Conservation (phyloP, 441 rosid species). For the Aleurites moluccanus region DNA sequence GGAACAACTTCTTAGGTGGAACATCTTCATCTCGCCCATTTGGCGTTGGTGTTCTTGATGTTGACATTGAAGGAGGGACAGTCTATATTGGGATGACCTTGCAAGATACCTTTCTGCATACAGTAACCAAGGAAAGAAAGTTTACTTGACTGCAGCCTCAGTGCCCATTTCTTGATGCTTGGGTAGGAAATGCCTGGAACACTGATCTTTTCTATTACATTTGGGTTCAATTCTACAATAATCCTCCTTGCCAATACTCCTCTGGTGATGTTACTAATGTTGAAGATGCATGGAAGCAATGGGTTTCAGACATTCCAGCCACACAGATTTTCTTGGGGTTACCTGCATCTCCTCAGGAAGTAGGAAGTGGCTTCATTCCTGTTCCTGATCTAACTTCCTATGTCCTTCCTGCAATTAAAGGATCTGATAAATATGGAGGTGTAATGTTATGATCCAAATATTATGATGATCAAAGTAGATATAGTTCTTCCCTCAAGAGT, state of each 20-base stretch:
- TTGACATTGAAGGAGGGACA: slow-evolving; percentile 39
- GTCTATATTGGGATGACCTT: slow-evolving; percentile 33
- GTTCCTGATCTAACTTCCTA: slow-evolving; percentile 32
- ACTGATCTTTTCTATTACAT: slow-evolving; percentile 37
- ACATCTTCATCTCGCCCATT: slow-evolving; percentile 27
- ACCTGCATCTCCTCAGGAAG: slow-evolving; percentile 53
- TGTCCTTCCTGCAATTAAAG: slow-evolving; percentile 47
- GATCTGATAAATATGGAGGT: slow-evolving; percentile 46
- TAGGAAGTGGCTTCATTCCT: slow-evolving; percentile 64
- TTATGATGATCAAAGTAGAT: too few species aligned
- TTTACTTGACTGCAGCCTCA: slow-evolving; percentile 37
- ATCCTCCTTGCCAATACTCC: slow-evolving; percentile 40
- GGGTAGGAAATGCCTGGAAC: slow-evolving; percentile 33
- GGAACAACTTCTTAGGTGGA: slow-evolving; percentile 38
- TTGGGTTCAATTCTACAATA: slow-evolving; percentile 49
- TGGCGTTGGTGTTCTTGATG: slow-evolving; percentile 30
- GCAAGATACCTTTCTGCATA: slow-evolving; percentile 28
- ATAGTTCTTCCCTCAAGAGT: slow-evolving; percentile 31
- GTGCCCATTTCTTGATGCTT: slow-evolving; percentile 40
- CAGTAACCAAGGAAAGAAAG: slow-evolving; percentile 30
- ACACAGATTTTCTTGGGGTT: slow-evolving; percentile 48
- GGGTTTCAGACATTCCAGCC: slow-evolving; percentile 30
- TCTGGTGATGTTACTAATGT: slow-evolving; percentile 21
- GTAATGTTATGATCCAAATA: slow-evolving; percentile 56
- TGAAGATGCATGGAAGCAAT: slow-evolving; percentile 33